Conservation (phyloP, 371 early-diverging fungal genomes). For the Zopfochytrium polystomum region DNA sequence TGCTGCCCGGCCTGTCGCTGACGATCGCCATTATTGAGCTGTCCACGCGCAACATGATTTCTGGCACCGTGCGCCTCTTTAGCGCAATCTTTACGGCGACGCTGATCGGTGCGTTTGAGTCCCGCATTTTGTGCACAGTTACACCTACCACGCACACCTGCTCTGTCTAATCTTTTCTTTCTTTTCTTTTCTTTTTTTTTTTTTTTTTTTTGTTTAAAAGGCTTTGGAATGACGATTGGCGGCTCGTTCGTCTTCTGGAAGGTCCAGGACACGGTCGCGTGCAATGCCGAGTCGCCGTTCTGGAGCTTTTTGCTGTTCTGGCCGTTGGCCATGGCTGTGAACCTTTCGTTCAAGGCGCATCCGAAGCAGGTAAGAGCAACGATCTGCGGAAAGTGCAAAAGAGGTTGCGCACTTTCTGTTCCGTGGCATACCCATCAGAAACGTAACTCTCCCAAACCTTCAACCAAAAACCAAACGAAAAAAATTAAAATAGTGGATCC, state of each 20-base stretch:
- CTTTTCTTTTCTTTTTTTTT: too few species aligned
- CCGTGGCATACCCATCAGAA: too few species aligned
- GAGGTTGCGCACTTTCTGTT: too few species aligned
- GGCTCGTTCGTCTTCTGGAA: constrained; percentile 19
- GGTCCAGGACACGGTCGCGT: constrained; percentile 25
- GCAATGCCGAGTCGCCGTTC: constrained; percentile 14
- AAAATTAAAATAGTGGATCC: too few species aligned
- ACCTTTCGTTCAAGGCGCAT: constrained; percentile 33
- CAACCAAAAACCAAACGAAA: too few species aligned
- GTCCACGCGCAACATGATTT: constrained; percentile 72
- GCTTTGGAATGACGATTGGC: constrained; percentile 72
- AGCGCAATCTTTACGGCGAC: constrained; percentile 73
- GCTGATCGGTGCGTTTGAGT: constrained; percentile 26
- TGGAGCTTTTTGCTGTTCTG: constrained; percentile 34
- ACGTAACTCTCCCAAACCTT: too few species aligned
- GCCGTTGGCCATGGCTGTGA: constrained; percentile 27
- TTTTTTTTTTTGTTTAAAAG: too few species aligned
- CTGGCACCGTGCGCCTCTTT: constrained; percentile 75
- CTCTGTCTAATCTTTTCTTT: too few species aligned
- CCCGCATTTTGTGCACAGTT: too few species aligned
- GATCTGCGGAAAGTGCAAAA: too few species aligned
- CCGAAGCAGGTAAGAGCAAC: too few species aligned
- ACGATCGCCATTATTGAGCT: constrained; percentile 76
- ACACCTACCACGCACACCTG: too few species aligned
- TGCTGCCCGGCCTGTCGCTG: constrained; percentile 38